Evolutionary conservation across 331 rosid genomes (phyloP).

Genomic region (Spiraea crenata): DNA sequence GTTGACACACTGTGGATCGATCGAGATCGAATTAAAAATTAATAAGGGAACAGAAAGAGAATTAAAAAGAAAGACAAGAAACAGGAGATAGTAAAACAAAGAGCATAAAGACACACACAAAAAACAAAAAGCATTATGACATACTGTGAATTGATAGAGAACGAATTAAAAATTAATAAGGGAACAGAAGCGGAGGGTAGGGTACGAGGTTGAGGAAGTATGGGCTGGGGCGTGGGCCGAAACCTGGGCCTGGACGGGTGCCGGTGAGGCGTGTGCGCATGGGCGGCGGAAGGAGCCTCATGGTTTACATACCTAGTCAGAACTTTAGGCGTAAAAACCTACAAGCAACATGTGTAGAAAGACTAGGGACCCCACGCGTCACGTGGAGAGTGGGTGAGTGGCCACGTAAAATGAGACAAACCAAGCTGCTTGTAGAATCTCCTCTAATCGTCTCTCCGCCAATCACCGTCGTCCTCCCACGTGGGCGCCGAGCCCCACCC

Average conservation of each 20-base stretch:
- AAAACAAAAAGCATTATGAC: too few relatives aligned
- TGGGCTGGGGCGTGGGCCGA: not conserved
- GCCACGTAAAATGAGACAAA: conserved; percentile 51
- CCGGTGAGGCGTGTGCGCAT: not conserved
- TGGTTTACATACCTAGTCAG: not conserved
- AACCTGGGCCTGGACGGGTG: too few relatives aligned
- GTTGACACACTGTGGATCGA: too few relatives aligned
- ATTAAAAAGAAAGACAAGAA: too few relatives aligned
- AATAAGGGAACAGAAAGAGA: too few relatives aligned
- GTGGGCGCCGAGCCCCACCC: conserved; percentile 60
- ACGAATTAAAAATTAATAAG: too few relatives aligned
- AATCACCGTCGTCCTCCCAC: conserved; percentile 71
- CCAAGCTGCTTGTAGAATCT: conserved; percentile 48
- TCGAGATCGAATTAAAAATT: too few relatives aligned
- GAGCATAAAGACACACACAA: too few relatives aligned
- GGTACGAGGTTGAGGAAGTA: too few relatives aligned
- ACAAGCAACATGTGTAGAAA: not conserved
- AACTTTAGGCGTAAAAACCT: not conserved
- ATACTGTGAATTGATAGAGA: too few relatives aligned
- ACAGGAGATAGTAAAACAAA: too few relatives aligned
- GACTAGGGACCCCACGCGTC: conserved; percentile 44
- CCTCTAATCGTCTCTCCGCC: conserved; percentile 79
- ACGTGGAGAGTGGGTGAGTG: conserved; percentile 42
- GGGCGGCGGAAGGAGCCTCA: conserved; percentile 2
- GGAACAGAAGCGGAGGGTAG: too few relatives aligned